Evolutionary conservation across 2,329 filamentous ascomycete species (phyloP).

Genomic region (Microdochium bolleyi): DNA sequence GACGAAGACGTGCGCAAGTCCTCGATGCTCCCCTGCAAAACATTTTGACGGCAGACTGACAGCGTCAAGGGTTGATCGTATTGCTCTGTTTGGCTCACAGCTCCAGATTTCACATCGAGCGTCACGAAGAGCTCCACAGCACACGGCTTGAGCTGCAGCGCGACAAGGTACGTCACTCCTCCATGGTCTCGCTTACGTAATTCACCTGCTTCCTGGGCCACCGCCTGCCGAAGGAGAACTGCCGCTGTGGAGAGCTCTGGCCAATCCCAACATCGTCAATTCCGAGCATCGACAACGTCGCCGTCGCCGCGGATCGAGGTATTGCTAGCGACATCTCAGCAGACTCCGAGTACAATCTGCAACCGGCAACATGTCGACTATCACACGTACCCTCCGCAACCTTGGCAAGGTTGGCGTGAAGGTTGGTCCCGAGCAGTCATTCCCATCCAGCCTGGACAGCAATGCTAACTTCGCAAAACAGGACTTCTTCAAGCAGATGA

Average conservation of each 20-base stretch:
- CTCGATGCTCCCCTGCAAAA: conserved; percentile 16
- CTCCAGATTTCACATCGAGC: not conserved
- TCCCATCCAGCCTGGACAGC: not conserved
- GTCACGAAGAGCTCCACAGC: not conserved
- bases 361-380: conserved; percentile 70
- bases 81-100: not conserved
- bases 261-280: conserved; percentile 8
- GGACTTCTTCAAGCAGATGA: conserved; percentile 89
- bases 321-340: not conserved
- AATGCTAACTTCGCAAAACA: conserved; percentile 36
- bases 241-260: not conserved
- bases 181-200: not conserved
- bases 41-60: conserved; percentile 9
- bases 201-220: not conserved
- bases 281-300: not conserved
- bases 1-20: conserved; percentile 18
- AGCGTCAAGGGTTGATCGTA: not conserved
- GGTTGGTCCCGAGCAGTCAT: conserved; percentile 38
- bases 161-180: not conserved
- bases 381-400: conserved; percentile 79
- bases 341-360: conserved; percentile 6
- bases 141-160: too few relatives aligned
- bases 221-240: not conserved
- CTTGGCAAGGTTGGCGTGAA: conserved; percentile 82
- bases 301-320: conserved; percentile 10